Conservation (phyloP, 2,329 filamentous ascomycete species). For the Ustulina deusta region DNA sequence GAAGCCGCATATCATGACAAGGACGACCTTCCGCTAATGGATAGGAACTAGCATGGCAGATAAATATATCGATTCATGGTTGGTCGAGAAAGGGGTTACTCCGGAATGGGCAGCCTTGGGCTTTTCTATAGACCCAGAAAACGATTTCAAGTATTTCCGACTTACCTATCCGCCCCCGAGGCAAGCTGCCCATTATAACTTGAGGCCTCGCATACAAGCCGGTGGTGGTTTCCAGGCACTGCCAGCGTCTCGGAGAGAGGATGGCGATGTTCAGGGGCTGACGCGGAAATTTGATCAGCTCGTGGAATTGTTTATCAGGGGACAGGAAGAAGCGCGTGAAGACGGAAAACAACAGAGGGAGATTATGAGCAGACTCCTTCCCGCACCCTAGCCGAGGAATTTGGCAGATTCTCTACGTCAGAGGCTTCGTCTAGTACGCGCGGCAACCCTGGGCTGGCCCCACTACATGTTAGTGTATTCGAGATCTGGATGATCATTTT, state of each 20-base stretch:
- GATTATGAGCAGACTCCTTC: too few species aligned
- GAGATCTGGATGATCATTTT: too few species aligned
- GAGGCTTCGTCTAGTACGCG: too few species aligned
- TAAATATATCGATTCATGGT: neutral
- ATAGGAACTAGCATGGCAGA: conserved; percentile 1
- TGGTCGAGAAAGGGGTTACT: neutral
- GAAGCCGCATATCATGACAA: conserved; percentile 9
- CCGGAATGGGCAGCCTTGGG: conserved; percentile 7
- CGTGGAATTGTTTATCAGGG: neutral
- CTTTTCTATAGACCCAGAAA: conserved; percentile 5
- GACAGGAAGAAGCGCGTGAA: conserved; percentile 12
- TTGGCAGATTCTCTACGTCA: too few species aligned
- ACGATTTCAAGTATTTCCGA: conserved; percentile 7
- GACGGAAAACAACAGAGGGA: too few species aligned
- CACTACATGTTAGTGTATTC: too few species aligned
- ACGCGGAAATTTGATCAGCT: conserved; percentile 6
- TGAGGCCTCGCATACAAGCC: conserved; percentile 6
- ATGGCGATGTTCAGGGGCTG: neutral
- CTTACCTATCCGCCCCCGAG: conserved; percentile 2
- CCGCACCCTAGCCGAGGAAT: too few species aligned
- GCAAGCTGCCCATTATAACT: conserved; percentile 1
- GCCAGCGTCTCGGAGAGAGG: neutral
- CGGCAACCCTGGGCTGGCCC: too few species aligned
- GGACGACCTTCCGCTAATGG: conserved; percentile 11
- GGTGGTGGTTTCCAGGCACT: neutral